These are phyloP conservation scores for Chaetothyriales sp. DNA, from an alignment of 2,329 filamentous ascomycete genomes.

Conservation along the genomic window DNA sequence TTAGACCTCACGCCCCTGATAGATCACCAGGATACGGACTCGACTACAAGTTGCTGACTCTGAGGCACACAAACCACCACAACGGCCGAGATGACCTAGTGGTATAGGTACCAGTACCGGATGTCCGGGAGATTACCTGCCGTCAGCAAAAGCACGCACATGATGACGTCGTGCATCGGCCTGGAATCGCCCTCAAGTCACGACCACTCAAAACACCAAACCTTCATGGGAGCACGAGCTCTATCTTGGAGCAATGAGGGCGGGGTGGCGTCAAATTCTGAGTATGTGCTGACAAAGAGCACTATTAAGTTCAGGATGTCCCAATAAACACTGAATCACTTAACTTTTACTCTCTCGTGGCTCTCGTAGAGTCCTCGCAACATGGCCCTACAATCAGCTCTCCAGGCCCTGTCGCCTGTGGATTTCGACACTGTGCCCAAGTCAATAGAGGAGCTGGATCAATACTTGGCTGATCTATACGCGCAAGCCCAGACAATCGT, in stretches of 20 bases:
- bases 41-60: too few relatives aligned
- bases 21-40: too few relatives aligned
- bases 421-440: conserved; percentile 37
- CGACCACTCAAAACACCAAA: too few relatives aligned
- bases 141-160: too few relatives aligned
- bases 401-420: conserved; percentile 42
- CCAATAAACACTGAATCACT: background rate
- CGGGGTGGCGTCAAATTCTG: background rate
- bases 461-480: conserved; percentile 47
- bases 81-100: too few relatives aligned
- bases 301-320: background rate
- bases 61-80: too few relatives aligned
- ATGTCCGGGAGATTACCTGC: too few relatives aligned
- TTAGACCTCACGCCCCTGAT: too few relatives aligned
- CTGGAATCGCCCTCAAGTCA: too few relatives aligned
- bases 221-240: too few relatives aligned
- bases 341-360: background rate
- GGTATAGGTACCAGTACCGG: too few relatives aligned
- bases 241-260: background rate
- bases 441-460: conserved; percentile 34
- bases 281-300: background rate
- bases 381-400: conserved; percentile 47
- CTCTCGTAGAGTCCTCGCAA: background rate
- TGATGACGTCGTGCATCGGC: too few relatives aligned
- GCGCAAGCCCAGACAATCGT: conserved; percentile 52